Evolutionary conservation across 1,284 basidiomycete species (phyloP), one percentile per base, ranked within the genome.

Genomic region (Ganoderma sinense): DNA sequence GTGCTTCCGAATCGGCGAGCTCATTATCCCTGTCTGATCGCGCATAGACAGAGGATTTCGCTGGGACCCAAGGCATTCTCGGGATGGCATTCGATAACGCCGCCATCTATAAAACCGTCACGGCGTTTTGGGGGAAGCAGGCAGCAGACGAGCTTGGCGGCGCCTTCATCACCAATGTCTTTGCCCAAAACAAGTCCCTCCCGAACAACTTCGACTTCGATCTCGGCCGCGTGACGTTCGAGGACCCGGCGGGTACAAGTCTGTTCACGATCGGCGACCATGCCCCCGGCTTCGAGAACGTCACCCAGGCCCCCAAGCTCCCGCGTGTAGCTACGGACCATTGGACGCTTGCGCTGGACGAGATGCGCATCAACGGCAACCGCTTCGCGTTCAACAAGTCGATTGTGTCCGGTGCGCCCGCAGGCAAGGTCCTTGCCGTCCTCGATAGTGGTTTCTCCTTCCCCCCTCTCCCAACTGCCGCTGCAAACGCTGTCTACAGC

Each of bases 21-120:
- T 20, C n/a, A 8, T 45, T 6, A 20, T 45, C 43, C 20, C 18
- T n/a, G 7, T 7, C 43, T 45, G 7, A 45, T 20, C 43, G 18
- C 18, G 20, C 20, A 45, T n/a, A 45, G 43, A 20, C 20, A 5
- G n/a, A 6, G 20, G 20, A 45, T 8, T 7, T 45, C 36, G 80
- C 74, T 13, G 77, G 70, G 36, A 87, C 89, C 0, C 86, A 89
- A 0, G 89, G 92, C 0, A 78, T 94, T 39, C 77, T 93, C 66
- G 92, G 92, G 2, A 83, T 94, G 63, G 92, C 80, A 3, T 94
- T 88, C 79, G 80, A 88, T 71, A 78, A 79, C 62, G 83, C 90
- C 4, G 74, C 84, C 1, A 87, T 68, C 8, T 67, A 41, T 87
- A 81, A 81, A n/a, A 90, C 91, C 26, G 18, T 73, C 18, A 36